Base-by-base conservation (phyloP, 2,329 filamentous ascomycete genomes). In the Aaosphaeria pasadenensis region DNA sequence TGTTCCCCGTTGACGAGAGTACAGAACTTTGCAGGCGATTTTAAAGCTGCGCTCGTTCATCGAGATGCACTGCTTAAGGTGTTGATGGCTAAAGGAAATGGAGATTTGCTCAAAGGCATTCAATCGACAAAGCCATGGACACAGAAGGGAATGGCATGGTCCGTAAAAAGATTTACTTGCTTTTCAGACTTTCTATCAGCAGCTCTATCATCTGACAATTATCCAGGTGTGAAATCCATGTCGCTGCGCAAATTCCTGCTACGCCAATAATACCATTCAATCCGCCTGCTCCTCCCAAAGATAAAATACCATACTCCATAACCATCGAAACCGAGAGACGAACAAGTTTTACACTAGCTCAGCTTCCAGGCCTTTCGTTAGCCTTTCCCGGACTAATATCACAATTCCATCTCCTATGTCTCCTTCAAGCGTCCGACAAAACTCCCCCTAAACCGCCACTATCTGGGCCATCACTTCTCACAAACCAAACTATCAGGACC, bases 121-220 rank as follows among this genome's bases (percentile, higher is more conserved):
- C 38, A 45, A n/a, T 44, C 48, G 4, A 45, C 41, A 30, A 24
- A 42, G 1, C 47, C 46, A 13, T 63, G 53, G 36, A 55, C 54
- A 2, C 42, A 38, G 6, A 61, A 59, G 44, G 49, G 51, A 28
- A 36, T 54, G 11, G 52, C 54, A 41, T 61, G 58, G 58, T 62
- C 28, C 32, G 51, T 44, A 17, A 11, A n/a, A 13, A 11, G 33
- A 13, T 36, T 24, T 24, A n/a, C 9, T 28, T 40, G 3, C 7
- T 24, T 28, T 40, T 9, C 39, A n/a, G 24, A 36, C 9, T 11
- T 13, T 11, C 24, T 40, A n/a, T 11, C 7, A 13, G 24, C 2
- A 0, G 4, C 9, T 29, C 5, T 40, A 40, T 7, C 24, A 62
- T 24, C 17, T 24, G 17, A 24, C 17, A 24, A 24, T 24, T 24